Conservation (phyloP, 2,329 filamentous ascomycete genomes). For the Ceratocystis albifundus region DNA sequence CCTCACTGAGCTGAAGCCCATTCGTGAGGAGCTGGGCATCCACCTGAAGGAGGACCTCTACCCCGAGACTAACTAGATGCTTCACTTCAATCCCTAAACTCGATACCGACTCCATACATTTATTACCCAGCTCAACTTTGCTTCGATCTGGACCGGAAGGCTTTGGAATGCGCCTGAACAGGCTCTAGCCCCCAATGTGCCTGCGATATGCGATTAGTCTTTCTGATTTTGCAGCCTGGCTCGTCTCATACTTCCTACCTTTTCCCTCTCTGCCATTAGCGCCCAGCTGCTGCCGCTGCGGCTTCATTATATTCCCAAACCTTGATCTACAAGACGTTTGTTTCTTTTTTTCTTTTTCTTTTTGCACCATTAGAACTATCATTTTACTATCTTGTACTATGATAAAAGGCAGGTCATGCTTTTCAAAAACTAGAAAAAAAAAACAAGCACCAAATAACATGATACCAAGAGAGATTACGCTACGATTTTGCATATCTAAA, state of each 20-base stretch:
- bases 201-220: conserved; percentile 14
- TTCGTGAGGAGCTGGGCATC: conserved; percentile 89
- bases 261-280: not conserved
- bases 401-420: conserved; percentile 10
- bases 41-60: conserved; percentile 87
- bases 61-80: conserved; percentile 48
- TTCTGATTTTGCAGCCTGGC: conserved; percentile 15
- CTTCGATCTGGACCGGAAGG: conserved; percentile 12
- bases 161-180: conserved; percentile 11
- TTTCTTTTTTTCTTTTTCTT: no score
- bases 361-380: conserved; percentile 7
- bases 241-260: not conserved
- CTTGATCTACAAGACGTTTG: conserved; percentile 5
- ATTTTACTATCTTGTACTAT: not conserved
- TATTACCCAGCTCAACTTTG: conserved; percentile 1
- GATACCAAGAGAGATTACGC: conserved; percentile 15
- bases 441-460: not conserved
- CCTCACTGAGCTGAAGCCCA: conserved; percentile 79
- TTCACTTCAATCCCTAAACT: not conserved
- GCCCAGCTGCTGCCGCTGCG: not conserved
- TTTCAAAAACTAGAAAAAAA: not conserved
- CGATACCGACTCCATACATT: conserved; percentile 9
- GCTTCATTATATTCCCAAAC: conserved; percentile 10
- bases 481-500: conserved; percentile 1
- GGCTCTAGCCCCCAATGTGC: not conserved